Percentiles rank a stretch among this genome's conserved stretches.
Evolutionary conservation across 2,329 filamentous ascomycete species (phyloP).

Genomic region (Colletotrichum siamense): DNA sequence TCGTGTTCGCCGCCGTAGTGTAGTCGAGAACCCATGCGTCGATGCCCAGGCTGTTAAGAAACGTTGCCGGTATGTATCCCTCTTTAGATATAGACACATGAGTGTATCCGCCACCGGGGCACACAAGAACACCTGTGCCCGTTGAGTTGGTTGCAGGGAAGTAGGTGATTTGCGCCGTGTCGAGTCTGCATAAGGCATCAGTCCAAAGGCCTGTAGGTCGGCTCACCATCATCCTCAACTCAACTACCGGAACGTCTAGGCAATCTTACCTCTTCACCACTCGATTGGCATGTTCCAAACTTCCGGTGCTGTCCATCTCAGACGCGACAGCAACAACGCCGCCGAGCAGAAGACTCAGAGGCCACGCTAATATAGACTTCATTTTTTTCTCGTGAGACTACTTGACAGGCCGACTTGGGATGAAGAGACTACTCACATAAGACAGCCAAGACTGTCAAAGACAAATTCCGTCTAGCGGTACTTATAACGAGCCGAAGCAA

Average conservation of each 20-base stretch:
- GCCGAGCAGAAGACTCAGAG: background rate
- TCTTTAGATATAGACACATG: slow-evolving; percentile 20
- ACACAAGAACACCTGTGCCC: slow-evolving; percentile 23
- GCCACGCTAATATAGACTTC: background rate
- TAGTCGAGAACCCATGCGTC: slow-evolving; percentile 27
- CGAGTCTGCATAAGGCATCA: background rate
- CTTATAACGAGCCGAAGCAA: background rate
- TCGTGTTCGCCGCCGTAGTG: slow-evolving; percentile 17
- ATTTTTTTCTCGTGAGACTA: background rate
- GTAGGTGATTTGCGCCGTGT: slow-evolving; percentile 8
- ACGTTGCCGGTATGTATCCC: slow-evolving; percentile 18
- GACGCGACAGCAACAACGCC: background rate
- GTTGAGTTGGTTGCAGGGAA: slow-evolving; percentile 9
- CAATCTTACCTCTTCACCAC: background rate
- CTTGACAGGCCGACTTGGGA: background rate
- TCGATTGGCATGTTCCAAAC: background rate
- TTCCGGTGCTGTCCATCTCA: background rate
- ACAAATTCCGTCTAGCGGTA: background rate
- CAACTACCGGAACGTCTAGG: background rate
- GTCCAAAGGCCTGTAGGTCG: background rate
- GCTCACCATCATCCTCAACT: background rate
- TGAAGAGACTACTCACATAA: background rate
- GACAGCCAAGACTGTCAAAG: background rate
- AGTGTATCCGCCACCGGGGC: slow-evolving; percentile 23
- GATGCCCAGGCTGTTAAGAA: slow-evolving; percentile 22